Evolutionary conservation across 169 alveolate genomes (phyloP).

Genomic region (Babesia sp.): DNA sequence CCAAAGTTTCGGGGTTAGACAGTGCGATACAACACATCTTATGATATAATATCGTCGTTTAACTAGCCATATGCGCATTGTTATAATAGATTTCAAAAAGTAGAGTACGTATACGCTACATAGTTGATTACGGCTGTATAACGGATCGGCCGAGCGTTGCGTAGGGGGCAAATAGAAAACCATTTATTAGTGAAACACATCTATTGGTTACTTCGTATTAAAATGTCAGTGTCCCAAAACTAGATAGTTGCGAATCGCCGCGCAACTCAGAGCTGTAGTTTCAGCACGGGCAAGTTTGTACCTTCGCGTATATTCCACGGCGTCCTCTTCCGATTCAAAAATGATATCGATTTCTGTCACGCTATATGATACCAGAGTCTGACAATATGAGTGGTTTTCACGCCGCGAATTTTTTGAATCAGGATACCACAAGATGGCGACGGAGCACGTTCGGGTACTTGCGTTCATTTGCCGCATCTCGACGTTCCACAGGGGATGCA

Average conservation of each 20-base stretch:
- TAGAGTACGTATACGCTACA: too few relatives aligned
- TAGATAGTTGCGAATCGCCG: not conserved
- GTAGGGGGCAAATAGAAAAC: too few relatives aligned
- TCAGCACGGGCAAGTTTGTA: not conserved
- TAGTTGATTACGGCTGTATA: too few relatives aligned
- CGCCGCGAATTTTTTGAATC: not conserved
- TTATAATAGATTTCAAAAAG: too few relatives aligned
- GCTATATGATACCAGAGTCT: constrained; percentile 3
- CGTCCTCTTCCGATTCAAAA: constrained; percentile 29
- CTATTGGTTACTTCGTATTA: too few relatives aligned
- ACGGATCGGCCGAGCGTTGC: too few relatives aligned
- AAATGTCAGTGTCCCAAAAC: too few relatives aligned
- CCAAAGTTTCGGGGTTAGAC: too few relatives aligned
- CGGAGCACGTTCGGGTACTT: not conserved
- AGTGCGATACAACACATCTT: too few relatives aligned
- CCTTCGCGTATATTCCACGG: constrained; percentile 7
- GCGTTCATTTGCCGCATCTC: constrained; percentile 14
- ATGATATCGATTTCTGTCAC: constrained; percentile 43
- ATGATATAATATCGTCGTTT: too few relatives aligned
- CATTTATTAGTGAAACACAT: too few relatives aligned
- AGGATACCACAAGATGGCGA: constrained; percentile 51
- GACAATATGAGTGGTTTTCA: not conserved
- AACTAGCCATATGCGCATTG: too few relatives aligned
- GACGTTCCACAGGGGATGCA: constrained; percentile 65
- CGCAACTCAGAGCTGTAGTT: not conserved